A percentile compares a stretch with the other conserved stretches of the same genome.
phyloP scores from a whole-genome alignment of 192 early-diverging fungal genomes.

The Backusella liffmaniae region DNA sequence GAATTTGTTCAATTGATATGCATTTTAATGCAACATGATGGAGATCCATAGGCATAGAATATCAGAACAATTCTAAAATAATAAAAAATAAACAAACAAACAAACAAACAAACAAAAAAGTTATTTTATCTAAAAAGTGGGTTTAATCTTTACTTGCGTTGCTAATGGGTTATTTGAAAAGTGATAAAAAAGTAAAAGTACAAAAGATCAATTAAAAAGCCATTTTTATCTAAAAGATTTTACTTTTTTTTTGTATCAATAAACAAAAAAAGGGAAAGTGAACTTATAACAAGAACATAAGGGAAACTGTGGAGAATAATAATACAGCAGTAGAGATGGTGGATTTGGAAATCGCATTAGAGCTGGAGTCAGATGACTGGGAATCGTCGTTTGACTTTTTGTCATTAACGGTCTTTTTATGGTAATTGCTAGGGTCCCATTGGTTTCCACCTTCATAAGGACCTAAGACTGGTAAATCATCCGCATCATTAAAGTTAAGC shows the following conservation, averaged over 20 bases:
- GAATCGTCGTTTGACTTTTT: neutral
- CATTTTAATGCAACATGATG: neutral
- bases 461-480: constrained; percentile 23
- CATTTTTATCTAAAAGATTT: neutral
- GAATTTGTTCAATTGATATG: neutral
- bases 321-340: neutral
- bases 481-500: constrained; percentile 24
- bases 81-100: neutral
- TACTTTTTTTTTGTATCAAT: neutral
- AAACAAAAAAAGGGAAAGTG: neutral
- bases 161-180: neutral
- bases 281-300: neutral
- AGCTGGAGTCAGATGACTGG: neutral
- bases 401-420: neutral
- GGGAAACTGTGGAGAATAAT: neutral
- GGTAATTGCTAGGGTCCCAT: constrained; percentile 1
- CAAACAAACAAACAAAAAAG: neutral
- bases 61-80: neutral
- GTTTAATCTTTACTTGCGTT: neutral
- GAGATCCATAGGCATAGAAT: neutral
- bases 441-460: constrained; percentile 13
- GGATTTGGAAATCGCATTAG: neutral
- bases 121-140: neutral
- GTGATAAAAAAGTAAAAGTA: neutral
- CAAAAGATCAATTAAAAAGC: neutral